Percentiles rank a stretch among this genome's conserved stretches.
Evolutionary conservation across 208 protist species (phyloP).

Genomic region (Leishmania tropica): DNA sequence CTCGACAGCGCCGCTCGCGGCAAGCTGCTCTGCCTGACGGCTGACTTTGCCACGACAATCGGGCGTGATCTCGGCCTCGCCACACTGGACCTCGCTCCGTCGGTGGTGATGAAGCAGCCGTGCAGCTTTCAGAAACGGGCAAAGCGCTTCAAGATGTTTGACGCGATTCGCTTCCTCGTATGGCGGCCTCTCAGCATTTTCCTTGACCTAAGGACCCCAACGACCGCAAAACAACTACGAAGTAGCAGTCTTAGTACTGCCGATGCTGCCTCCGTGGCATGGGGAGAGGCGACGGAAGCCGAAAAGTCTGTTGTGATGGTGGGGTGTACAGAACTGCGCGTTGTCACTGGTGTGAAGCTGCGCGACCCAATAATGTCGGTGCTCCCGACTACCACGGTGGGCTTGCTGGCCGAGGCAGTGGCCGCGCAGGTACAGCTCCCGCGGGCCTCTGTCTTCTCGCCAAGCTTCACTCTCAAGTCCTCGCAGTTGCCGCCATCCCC

Average conservation of each 20-base stretch:
- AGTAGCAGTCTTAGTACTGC: neutral
- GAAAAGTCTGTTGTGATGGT: conserved; percentile 9
- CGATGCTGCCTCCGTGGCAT: neutral
- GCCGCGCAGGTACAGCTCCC: conserved; percentile 24
- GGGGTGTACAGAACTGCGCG: neutral
- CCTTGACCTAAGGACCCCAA: neutral
- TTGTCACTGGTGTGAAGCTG: conserved; percentile 16
- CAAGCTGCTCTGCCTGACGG: conserved; percentile 27
- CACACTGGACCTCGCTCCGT: conserved; percentile 22
- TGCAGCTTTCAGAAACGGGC: conserved; percentile 35
- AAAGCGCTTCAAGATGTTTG: conserved; percentile 21
- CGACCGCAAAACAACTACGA: neutral
- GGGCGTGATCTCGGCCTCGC: conserved; percentile 43
- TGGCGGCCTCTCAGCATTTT: conserved; percentile 17
- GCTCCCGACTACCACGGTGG: conserved; percentile 28
- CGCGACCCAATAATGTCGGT: conserved; percentile 14
- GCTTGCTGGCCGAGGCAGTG: conserved; percentile 20
- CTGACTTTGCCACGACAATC: conserved; percentile 34
- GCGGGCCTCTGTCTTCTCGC: neutral
- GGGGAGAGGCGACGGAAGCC: neutral
- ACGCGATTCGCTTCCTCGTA: conserved; percentile 23
- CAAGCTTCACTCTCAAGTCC: neutral
- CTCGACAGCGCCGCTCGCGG: conserved; percentile 20
- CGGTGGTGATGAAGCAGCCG: conserved; percentile 33
- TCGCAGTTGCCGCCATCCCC: neutral